Percentiles rank a stretch among this genome's conserved stretches.
phyloP scores from a whole-genome alignment of 257 asterid genomes.

The Datura wrightii region DNA sequence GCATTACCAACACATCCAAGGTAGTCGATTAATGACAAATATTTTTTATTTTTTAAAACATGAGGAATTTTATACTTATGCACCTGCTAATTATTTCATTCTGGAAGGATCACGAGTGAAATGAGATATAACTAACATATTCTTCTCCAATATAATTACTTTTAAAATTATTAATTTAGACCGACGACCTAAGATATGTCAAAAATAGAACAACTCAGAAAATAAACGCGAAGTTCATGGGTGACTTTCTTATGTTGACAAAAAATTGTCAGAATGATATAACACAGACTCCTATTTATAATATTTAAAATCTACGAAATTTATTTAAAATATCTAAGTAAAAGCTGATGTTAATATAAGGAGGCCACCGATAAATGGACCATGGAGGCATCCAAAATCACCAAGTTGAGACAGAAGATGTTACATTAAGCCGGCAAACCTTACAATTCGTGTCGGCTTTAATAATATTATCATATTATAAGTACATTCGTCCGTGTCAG shows the following conservation, averaged over 20 bases:
- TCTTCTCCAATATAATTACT: neutral
- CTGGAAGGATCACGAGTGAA: neutral
- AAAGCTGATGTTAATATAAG: no score
- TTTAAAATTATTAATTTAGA: neutral
- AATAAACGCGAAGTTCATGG: neutral
- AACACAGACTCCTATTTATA: no score
- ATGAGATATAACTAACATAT: neutral
- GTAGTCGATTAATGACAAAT: neutral
- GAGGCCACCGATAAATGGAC: neutral
- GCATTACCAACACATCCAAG: neutral
- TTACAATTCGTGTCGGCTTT: neutral
- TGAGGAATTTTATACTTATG: neutral
- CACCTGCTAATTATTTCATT: neutral
- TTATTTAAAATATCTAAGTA: no score
- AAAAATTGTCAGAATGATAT: no score
- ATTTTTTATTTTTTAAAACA: neutral
- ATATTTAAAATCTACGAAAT: no score
- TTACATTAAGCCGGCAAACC: slow-evolving; percentile 30
- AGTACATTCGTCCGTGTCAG: neutral
- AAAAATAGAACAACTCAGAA: neutral
- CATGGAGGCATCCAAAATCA: neutral
- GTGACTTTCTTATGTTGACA: no score
- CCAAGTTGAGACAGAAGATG: neutral
- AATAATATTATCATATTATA: slow-evolving; percentile 10
- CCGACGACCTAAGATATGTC: neutral